These are phyloP conservation scores for Trichoderma reesei DNA, from an alignment of 495 filamentous ascomycete species.

Conservation along the genomic window DNA sequence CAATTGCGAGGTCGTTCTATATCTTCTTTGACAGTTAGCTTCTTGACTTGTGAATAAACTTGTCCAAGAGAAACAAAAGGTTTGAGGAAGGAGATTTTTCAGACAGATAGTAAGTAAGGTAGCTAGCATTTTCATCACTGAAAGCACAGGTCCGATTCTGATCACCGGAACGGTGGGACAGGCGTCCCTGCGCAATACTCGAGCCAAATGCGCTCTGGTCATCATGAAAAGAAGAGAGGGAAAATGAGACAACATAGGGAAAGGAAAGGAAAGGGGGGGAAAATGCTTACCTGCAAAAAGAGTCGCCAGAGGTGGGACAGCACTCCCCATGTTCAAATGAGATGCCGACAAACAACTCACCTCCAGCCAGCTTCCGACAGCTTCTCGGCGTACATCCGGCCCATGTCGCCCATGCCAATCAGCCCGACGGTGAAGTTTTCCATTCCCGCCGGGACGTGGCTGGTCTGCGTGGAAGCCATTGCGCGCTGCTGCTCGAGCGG, in stretches of 20 bases:
- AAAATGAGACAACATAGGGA: constrained; percentile 15
- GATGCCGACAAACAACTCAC: constrained; percentile 47
- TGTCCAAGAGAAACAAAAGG: background rate
- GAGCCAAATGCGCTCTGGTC: constrained; percentile 99
- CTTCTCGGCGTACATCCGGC: constrained; percentile 92
- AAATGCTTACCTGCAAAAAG: constrained; percentile 16
- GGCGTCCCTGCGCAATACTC: constrained; percentile 58
- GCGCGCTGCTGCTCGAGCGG: constrained; percentile 3
- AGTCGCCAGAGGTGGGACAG: background rate
- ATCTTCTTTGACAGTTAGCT: constrained; percentile 5
- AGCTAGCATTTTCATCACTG: constrained; percentile 98
- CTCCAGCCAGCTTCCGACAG: constrained; percentile 90
- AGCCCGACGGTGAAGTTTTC: constrained; percentile 71
- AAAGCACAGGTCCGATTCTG: constrained; percentile 28
- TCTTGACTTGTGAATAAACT: background rate
- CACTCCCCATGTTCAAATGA: background rate
- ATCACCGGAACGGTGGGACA: constrained; percentile 28
- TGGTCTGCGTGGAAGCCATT: constrained; percentile 16
- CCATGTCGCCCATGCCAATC: constrained; percentile 99
- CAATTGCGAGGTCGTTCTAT: background rate
- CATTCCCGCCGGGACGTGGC: constrained; percentile 32
- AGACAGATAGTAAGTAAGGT: constrained; percentile 87
- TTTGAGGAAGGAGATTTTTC: constrained; percentile 33
- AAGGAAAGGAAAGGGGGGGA: constrained; percentile 1
- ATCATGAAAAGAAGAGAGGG: constrained; percentile 50